Evolutionary conservation across 2,329 filamentous ascomycete genomes (phyloP).

Genomic region (Chaetomiaceae sp.): DNA sequence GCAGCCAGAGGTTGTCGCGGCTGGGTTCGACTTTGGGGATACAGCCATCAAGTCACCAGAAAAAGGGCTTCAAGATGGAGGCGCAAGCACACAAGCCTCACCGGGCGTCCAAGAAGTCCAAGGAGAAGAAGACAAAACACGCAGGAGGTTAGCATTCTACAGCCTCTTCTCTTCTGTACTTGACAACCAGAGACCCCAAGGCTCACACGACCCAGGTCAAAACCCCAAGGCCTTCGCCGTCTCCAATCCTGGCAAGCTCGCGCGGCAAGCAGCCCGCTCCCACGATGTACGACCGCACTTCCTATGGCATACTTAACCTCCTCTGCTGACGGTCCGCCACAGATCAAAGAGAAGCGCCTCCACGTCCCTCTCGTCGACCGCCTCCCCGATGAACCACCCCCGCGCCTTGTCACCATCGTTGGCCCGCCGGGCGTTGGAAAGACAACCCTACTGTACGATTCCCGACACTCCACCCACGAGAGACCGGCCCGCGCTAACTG

Average conservation of each 20-base stretch:
- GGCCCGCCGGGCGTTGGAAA: conserved; percentile 94
- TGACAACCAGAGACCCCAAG: neutral
- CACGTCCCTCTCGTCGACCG: conserved; percentile 97
- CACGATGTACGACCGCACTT: conserved; percentile 54
- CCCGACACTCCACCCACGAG: neutral
- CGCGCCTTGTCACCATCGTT: conserved; percentile 87
- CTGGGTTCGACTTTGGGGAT: conserved; percentile 6
- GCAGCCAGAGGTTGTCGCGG: conserved; percentile 10
- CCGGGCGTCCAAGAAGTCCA: conserved; percentile 84
- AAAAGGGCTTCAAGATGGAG: conserved; percentile 56
- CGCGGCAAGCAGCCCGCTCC: conserved; percentile 68
- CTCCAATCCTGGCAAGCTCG: conserved; percentile 73
- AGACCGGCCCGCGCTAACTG: conserved; percentile 15
- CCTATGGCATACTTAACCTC: neutral
- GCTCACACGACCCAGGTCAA: conserved; percentile 46
- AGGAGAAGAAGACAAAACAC: conserved; percentile 72
- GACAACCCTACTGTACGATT: conserved; percentile 69
- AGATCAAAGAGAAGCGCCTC: conserved; percentile 92
- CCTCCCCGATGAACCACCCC: conserved; percentile 89
- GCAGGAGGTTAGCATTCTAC: conserved; percentile 47
- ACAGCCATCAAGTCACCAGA: conserved; percentile 4
- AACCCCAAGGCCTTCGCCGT: conserved; percentile 92
- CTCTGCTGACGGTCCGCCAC: conserved; percentile 1
- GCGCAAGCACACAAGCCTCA: conserved; percentile 82
- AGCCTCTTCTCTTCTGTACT: neutral